Conservation (phyloP, 1,139 yeast species). For the Pichia sp. region DNA sequence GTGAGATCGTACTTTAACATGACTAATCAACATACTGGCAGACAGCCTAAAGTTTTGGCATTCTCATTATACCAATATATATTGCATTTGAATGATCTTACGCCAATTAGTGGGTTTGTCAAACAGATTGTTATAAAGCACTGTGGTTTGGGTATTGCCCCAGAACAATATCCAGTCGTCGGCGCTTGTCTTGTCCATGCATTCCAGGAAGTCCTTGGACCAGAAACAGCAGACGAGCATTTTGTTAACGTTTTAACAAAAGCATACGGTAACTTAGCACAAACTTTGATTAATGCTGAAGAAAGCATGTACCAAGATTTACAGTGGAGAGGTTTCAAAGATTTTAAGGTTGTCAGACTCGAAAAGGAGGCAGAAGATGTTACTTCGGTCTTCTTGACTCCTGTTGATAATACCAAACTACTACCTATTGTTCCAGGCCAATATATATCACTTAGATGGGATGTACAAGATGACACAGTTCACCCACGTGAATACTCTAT, state of each 20-base stretch:
- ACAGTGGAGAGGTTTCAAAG: constrained; percentile 32
- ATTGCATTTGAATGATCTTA: constrained; percentile 55
- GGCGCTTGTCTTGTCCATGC: constrained; percentile 53
- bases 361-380: constrained; percentile 45
- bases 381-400: constrained; percentile 49
- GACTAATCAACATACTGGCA: constrained; percentile 50
- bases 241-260: constrained; percentile 62
- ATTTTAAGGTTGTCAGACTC: constrained; percentile 43
- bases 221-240: constrained; percentile 50
- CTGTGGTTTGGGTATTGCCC: constrained; percentile 55
- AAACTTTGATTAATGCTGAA: constrained; percentile 56
- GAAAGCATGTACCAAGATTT: constrained; percentile 38
- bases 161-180: constrained; percentile 65
- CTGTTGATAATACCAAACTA: constrained; percentile 38
- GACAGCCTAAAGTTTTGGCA: constrained; percentile 65
- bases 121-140: constrained; percentile 61
- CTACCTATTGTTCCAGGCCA: constrained; percentile 49
- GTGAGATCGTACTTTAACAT: constrained; percentile 58
- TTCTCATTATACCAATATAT: constrained; percentile 61
- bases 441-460: constrained; percentile 51
- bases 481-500: constrained; percentile 50
- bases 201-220: constrained; percentile 51
- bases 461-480: constrained; percentile 28
- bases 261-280: constrained; percentile 64
- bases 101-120: constrained; percentile 51